Percentiles rank a stretch among this genome's conserved stretches.
phyloP scores from a whole-genome alignment of 306 rosid genomes.

The Albizia julibrissin region DNA sequence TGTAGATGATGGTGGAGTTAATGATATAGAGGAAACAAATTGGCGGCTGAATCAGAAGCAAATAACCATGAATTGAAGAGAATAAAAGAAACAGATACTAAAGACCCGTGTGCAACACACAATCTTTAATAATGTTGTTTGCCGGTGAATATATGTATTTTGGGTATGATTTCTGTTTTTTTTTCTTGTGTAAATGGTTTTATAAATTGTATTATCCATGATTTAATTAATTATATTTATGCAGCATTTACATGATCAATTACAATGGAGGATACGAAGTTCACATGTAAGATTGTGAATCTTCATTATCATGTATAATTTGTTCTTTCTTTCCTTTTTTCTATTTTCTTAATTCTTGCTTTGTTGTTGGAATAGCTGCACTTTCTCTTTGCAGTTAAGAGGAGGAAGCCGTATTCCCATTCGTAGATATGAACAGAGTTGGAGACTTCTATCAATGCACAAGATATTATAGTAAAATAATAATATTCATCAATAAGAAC shows the following conservation, averaged over 20 bases:
- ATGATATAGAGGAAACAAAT: not conserved
- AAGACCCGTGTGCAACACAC: not conserved
- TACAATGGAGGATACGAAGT: conserved; percentile 92
- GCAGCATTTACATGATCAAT: conserved; percentile 88
- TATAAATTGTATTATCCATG: not conserved
- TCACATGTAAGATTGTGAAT: conserved; percentile 80
- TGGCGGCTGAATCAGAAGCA: not conserved
- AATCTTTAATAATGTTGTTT: not conserved
- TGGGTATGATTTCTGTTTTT: not conserved
- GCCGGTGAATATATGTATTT: not conserved
- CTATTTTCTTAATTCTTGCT: not conserved
- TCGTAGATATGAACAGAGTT: not conserved
- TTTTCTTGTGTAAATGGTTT: not conserved
- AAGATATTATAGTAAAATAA: not conserved
- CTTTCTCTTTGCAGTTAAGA: not conserved
- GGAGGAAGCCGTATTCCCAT: not conserved
- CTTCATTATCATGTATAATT: conserved; percentile 19
- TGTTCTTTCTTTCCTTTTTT: not conserved
- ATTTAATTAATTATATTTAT: conserved; percentile 28
- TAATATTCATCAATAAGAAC: not conserved
- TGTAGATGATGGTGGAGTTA: not conserved
- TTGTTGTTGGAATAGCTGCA: not conserved
- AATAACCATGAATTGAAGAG: not conserved
- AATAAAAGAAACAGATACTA: not conserved
- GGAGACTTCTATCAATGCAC: not conserved